Conservation (phyloP, 768 basidiomycete species). For the Tulasnella sp. region DNA sequence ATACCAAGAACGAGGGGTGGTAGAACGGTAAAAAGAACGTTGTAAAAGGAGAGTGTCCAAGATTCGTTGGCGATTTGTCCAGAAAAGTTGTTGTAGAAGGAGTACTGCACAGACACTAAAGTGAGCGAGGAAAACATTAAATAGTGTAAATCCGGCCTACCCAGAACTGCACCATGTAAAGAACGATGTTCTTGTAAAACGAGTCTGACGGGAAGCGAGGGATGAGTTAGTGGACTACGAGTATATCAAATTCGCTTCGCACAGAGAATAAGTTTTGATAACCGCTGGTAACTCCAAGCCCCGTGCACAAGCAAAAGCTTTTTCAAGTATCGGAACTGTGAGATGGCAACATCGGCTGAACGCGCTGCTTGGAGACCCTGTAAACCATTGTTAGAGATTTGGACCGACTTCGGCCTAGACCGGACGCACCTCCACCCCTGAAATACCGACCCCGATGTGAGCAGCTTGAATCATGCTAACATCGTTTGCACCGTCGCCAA, state of each 20-base stretch:
- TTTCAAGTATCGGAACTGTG: conserved; percentile 93
- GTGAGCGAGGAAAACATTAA: background rate
- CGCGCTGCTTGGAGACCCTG: conserved; percentile 97
- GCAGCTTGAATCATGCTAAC: conserved; percentile 99
- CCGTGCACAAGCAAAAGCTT: conserved; percentile 96
- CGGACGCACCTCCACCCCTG: conserved; percentile 80
- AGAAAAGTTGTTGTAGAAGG: conserved; percentile 99
- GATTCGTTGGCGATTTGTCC: conserved; percentile 98
- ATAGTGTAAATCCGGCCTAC: conserved; percentile 45
- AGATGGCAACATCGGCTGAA: conserved; percentile 95
- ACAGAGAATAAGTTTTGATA: conserved; percentile 96
- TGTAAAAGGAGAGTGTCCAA: conserved; percentile 97
- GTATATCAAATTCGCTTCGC: conserved; percentile 38
- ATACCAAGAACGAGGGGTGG: conserved; percentile 97
- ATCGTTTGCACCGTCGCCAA: conserved; percentile 97
- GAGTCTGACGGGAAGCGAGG: conserved; percentile 56
- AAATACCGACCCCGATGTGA: conserved; percentile 96
- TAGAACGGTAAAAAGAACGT: conserved; percentile 91
- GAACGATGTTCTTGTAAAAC: conserved; percentile 97
- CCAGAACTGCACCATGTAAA: conserved; percentile 99
- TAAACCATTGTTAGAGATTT: background rate
- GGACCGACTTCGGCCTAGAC: conserved; percentile 13
- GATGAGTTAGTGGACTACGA: background rate
- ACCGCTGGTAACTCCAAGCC: conserved; percentile 94
- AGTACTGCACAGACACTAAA: conserved; percentile 59